Evolutionary conservation across 805 yeast species (phyloP).

Genomic region (Starmerella apicola): DNA sequence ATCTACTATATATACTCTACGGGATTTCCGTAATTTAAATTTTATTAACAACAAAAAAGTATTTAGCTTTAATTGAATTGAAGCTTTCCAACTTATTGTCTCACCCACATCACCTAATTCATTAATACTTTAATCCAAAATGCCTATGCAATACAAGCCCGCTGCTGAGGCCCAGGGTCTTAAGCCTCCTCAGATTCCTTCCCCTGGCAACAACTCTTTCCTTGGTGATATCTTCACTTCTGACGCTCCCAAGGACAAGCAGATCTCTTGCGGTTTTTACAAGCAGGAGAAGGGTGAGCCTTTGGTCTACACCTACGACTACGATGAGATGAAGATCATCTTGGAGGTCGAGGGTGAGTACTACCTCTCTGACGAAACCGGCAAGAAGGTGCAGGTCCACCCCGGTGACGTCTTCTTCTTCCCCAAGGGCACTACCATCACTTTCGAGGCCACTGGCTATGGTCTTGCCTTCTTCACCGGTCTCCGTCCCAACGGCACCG

Average conservation of each 20-base stretch:
- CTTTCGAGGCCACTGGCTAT: constrained; percentile 49
- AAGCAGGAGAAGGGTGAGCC: constrained; percentile 57
- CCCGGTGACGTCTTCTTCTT: constrained; percentile 62
- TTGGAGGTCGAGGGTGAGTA: constrained; percentile 47
- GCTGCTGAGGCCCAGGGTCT: constrained; percentile 9
- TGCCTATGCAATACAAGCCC: constrained; percentile 15
- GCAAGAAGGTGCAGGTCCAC: constrained; percentile 40
- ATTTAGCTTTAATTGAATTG: no score
- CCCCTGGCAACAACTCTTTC: constrained; percentile 46
- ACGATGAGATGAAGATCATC: constrained; percentile 60
- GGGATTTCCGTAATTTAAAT: no score
- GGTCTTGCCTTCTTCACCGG: constrained; percentile 55
- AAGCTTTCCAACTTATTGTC: no score
- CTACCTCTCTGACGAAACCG: constrained; percentile 50
- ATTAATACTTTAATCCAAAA: no score
- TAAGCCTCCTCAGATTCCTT: constrained; percentile 45
- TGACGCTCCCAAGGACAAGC: constrained; percentile 42
- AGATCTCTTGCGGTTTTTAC: constrained; percentile 57
- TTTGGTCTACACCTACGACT: constrained; percentile 51
- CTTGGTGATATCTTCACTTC: constrained; percentile 54
- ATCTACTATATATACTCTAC: no score
- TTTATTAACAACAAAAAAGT: no score
- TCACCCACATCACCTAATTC: no score
- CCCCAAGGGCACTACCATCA: constrained; percentile 55
- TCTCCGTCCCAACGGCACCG: constrained; percentile 25